phyloP scores from a whole-genome alignment of 2,329 filamentous ascomycete genomes.

The Colletotrichum caudatum region DNA sequence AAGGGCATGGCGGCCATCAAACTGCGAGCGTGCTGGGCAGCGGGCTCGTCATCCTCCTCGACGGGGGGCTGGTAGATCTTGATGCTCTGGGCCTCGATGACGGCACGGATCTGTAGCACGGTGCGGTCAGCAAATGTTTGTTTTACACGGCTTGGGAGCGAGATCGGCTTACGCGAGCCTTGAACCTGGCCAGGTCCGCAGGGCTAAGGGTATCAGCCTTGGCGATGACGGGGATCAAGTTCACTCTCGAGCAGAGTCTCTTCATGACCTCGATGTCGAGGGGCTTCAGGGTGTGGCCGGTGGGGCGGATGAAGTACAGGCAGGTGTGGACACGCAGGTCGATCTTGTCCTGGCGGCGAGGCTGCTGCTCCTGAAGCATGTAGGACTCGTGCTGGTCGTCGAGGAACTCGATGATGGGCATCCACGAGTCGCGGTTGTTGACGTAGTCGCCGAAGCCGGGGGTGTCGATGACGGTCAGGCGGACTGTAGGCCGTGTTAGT shows the following conservation, averaged over 20 bases:
- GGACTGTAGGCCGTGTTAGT: conserved; percentile 71
- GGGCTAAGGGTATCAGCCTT: conserved; percentile 99
- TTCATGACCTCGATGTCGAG: conserved; percentile 99
- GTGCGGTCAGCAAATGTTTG: conserved; percentile 18
- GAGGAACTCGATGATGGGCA: conserved; percentile 99
- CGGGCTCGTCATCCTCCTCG: conserved; percentile 98
- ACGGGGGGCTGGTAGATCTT: conserved; percentile 99
- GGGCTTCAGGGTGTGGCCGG: conserved; percentile 97
- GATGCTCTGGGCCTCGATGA: conserved; percentile 98
- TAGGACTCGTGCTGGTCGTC: conserved; percentile 99
- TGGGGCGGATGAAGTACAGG: conserved; percentile 98
- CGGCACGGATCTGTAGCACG: conserved; percentile 80
- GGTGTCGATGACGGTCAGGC: conserved; percentile 98
- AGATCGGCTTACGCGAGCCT: conserved; percentile 81
- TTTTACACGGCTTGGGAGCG: conserved; percentile 29
- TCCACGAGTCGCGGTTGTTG: conserved; percentile 99
- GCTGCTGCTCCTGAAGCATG: conserved; percentile 99
- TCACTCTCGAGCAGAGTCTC: conserved; percentile 96
- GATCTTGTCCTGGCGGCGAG: conserved; percentile 97
- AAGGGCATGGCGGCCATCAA: conserved; percentile 98
- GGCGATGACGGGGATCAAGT: conserved; percentile 97
- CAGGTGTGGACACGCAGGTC: conserved; percentile 98
- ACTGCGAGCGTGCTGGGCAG: conserved; percentile 92
- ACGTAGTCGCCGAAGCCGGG: conserved; percentile 99
- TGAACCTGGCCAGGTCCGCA: conserved; percentile 90